Evolutionary conservation across 345 rosid genomes (phyloP).

Genomic region (Psidium friedrichsthalianum): DNA sequence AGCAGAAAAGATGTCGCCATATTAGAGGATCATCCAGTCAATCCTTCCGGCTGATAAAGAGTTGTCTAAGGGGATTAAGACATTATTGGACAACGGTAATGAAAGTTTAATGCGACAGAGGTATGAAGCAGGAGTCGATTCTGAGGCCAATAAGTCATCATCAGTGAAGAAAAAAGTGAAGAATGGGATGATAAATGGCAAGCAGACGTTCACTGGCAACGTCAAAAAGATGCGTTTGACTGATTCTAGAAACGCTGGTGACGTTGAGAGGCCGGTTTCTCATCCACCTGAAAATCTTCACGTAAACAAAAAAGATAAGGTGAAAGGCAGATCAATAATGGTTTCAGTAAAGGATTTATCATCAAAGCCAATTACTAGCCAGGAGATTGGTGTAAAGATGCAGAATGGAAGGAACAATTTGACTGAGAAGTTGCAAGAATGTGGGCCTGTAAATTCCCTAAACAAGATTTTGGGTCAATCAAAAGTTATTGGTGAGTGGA

Average conservation of each 20-base stretch:
- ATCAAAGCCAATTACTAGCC: slow-evolving; percentile 14
- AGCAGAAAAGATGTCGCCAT: slow-evolving; percentile 13
- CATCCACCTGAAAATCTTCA: slow-evolving; percentile 9
- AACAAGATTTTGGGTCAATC: neutral
- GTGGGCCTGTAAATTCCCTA: neutral
- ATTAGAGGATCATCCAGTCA: slow-evolving; percentile 12
- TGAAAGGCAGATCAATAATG: slow-evolving; percentile 1
- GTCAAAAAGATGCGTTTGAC: slow-evolving; percentile 2
- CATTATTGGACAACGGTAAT: slow-evolving; percentile 16
- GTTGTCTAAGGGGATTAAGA: slow-evolving; percentile 20
- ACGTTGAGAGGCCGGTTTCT: slow-evolving; percentile 5
- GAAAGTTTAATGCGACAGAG: slow-evolving; percentile 7
- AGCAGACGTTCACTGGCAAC: slow-evolving; percentile 4
- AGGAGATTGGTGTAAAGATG: slow-evolving; percentile 12
- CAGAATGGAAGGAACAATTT: slow-evolving; percentile 7
- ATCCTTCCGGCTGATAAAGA: slow-evolving; percentile 12
- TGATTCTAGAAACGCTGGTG: slow-evolving; percentile 4
- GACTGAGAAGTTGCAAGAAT: slow-evolving; percentile 11
- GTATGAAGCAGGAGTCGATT: neutral
- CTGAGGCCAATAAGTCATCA: neutral
- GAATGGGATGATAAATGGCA: slow-evolving; percentile 6
- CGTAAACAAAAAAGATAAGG: slow-evolving; percentile 10
- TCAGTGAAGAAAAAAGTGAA: slow-evolving; percentile 4
- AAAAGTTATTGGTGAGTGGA: neutral
- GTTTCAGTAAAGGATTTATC: slow-evolving; percentile 12